phyloP scores from a whole-genome alignment of 495 filamentous ascomycete species.

The Neurospora sp. region DNA sequence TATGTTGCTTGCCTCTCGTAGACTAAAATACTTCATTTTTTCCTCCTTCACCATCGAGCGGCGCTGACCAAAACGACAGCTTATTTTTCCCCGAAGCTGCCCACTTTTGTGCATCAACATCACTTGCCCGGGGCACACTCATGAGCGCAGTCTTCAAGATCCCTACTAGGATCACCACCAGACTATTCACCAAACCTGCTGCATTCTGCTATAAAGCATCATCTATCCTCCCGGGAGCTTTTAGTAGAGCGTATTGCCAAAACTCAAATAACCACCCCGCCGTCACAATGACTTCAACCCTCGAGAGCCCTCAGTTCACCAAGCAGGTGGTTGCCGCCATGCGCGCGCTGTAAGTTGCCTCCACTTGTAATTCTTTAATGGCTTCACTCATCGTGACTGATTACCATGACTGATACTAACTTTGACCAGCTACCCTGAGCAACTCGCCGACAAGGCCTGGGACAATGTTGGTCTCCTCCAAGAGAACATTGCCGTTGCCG shows the following conservation, averaged over 20 bases:
- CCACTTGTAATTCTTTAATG: background rate
- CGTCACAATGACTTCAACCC: conserved; percentile 12
- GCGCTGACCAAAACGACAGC: background rate
- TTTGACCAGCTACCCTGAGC: conserved; percentile 65
- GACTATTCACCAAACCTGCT: background rate
- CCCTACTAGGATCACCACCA: background rate
- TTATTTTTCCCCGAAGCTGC: background rate
- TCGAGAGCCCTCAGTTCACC: conserved; percentile 49
- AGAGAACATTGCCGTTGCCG: conserved; percentile 17
- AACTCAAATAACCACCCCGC: background rate
- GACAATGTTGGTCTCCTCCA: conserved; percentile 60
- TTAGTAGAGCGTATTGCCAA: background rate
- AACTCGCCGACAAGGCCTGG: conserved; percentile 79
- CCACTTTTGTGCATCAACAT: background rate
- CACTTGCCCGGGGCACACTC: background rate
- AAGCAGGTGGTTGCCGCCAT: conserved; percentile 71
- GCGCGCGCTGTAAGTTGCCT: conserved; percentile 59
- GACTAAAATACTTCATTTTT: too few relatives aligned
- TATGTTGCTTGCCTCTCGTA: background rate
- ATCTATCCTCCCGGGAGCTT: background rate
- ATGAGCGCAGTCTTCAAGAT: background rate
- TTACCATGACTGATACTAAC: background rate
- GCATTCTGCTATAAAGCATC: background rate
- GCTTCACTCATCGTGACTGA: background rate
- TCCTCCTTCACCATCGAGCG: too few relatives aligned